Base-by-base conservation (phyloP, 2,329 filamentous ascomycete species). In the Clarireedia hainanense region DNA sequence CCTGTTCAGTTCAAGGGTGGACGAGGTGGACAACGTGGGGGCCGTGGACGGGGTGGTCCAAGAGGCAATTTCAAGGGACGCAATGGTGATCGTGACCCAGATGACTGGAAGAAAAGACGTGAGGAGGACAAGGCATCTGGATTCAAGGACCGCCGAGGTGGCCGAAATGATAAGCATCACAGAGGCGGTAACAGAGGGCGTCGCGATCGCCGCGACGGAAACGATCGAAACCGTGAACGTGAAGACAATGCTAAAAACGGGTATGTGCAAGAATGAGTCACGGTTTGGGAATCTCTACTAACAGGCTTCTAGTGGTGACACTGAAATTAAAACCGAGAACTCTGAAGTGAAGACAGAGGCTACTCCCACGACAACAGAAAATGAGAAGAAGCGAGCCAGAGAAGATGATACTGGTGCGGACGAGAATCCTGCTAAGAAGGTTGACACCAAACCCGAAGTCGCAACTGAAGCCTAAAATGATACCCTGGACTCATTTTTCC, bases 91-190 rank as follows among this genome's bases (percentile, higher is more conserved):
- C 71, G 72, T 51, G 76, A 81, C 64, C 68, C 74, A 50, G 72
- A 81, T 63, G 78, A 85, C 71, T 86, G 83, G 81, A 85, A 83
- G 73, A 77, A 78, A 70, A 78, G 83, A 62, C 77, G 82, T 23
- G 80, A 84, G 6, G 69, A 83, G 45, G 82, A 85, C 64, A 80
- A 80, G 68, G 80, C 79, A 70, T 75, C 75, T 63, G 83, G 82
- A 23, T 82, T 81, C 72, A 75, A 75, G 55, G 75, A 65, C 59
- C 50, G 50, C 3, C 42, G 55, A 42, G 48, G 71, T 48, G 73
- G 74, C 4, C 68, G 71, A 39, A 54, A 20, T 36, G 14, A 47
- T 1, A 50, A 56, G 37, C 42, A 56, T 20, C 51, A 37, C 34
- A 56, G 40, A 20, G 50, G 50, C 5, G 49, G 76, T 27, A 70